These are phyloP conservation scores for Paramecium bursaria DNA, from an alignment of 73 alveolate genomes.

Conservation along the genomic window DNA sequence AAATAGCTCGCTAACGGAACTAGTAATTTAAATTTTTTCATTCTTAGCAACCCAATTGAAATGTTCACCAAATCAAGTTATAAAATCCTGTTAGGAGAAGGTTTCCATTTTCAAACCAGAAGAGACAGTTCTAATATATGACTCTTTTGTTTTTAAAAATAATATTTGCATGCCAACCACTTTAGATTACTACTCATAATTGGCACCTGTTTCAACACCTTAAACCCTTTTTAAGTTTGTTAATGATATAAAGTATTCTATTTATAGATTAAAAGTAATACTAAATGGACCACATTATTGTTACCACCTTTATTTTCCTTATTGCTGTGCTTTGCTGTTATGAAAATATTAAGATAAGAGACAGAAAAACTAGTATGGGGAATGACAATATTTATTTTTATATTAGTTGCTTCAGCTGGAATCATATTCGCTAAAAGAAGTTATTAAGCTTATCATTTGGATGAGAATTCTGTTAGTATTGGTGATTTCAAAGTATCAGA, in stretches of 20 bases:
- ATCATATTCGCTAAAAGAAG: not conserved
- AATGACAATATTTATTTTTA: not conserved
- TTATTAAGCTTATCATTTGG: constrained; percentile 6
- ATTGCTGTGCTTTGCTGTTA: not conserved
- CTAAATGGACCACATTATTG: not conserved
- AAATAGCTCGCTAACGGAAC: not conserved
- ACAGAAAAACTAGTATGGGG: constrained; percentile 40
- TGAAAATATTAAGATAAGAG: not conserved
- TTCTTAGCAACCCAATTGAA: constrained; percentile 7
- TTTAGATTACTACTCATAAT: constrained; percentile 12
- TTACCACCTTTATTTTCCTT: not conserved
- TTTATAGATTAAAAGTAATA: not conserved
- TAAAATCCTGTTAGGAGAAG: not conserved
- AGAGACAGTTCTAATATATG: not conserved
- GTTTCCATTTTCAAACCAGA: constrained; percentile 15
- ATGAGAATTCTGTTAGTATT: constrained; percentile 7
- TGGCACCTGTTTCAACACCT: not conserved
- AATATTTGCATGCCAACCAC: constrained; percentile 45
- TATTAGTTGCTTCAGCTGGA: constrained; percentile 15
- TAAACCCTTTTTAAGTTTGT: not conserved
- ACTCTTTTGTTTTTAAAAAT: constrained; percentile 25
- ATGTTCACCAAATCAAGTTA: not conserved
- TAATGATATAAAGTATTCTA: not conserved
- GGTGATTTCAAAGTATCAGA: not conserved
- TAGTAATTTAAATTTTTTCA: constrained; percentile 26